phyloP scores from a whole-genome alignment of 441 rosid genomes.

The Metrosideros polymorpha region DNA sequence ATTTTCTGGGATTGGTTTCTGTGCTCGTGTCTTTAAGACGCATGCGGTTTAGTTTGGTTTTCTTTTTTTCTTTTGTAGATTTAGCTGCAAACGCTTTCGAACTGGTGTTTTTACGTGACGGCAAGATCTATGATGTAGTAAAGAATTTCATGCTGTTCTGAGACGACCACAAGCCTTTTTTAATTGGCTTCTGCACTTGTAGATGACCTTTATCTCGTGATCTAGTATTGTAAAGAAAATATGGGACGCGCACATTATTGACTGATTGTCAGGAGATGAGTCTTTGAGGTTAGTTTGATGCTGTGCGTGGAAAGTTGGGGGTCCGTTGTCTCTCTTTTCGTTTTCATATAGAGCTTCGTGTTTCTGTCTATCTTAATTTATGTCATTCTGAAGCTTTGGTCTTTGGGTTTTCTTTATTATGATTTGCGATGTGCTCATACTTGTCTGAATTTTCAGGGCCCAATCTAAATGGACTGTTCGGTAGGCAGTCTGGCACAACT shows the following conservation, averaged over 20 bases:
- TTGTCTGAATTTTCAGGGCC: conserved; percentile 39
- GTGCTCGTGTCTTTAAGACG: not conserved
- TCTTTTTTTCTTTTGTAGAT: not conserved
- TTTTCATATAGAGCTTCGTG: not conserved
- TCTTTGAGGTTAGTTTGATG: not conserved
- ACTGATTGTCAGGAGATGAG: not conserved
- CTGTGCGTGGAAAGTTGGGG: not conserved
- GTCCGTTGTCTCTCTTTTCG: not conserved
- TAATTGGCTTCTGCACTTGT: not conserved
- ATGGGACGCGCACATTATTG: too few relatives aligned
- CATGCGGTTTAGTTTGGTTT: not conserved
- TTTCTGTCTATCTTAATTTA: not conserved
- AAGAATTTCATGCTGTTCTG: not conserved
- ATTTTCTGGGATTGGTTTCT: not conserved
- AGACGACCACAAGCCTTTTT: not conserved
- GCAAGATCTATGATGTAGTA: not conserved
- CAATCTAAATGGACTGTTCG: conserved; percentile 71
- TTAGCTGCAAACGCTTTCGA: not conserved
- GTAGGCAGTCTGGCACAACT: conserved; percentile 82
- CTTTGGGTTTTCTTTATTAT: not conserved
- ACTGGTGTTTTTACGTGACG: not conserved
- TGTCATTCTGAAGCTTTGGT: not conserved
- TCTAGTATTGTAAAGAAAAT: not conserved
- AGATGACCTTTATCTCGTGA: not conserved
- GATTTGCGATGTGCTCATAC: not conserved